Conservation (phyloP, 2,329 filamentous ascomycete genomes). For the Trichoderma arundinaceum region DNA sequence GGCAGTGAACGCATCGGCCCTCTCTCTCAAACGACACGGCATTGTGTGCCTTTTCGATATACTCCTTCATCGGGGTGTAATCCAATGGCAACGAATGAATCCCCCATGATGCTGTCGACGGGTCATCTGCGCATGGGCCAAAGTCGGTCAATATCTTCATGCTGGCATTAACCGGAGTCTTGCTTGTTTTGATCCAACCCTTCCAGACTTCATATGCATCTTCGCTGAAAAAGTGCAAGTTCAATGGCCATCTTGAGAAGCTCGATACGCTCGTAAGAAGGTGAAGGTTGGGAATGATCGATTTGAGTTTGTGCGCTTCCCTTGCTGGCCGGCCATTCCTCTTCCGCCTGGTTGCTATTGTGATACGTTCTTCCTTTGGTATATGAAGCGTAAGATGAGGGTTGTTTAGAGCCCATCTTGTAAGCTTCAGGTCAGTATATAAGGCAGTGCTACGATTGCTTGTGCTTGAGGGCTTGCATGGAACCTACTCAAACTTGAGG, state of each 20-base stretch:
- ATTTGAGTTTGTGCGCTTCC: constrained; percentile 61
- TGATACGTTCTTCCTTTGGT: constrained; percentile 64
- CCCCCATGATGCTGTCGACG: constrained; percentile 46
- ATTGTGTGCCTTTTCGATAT: constrained; percentile 61
- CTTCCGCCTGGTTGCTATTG: constrained; percentile 57
- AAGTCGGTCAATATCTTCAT: constrained; percentile 66
- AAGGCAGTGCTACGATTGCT: not conserved
- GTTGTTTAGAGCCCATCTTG: constrained; percentile 90
- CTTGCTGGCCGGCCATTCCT: constrained; percentile 57
- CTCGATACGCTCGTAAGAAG: constrained; percentile 78
- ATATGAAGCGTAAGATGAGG: constrained; percentile 82
- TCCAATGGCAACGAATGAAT: constrained; percentile 62
- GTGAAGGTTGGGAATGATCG: constrained; percentile 80
- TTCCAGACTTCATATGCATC: constrained; percentile 75
- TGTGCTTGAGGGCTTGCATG: not conserved
- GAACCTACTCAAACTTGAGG: constrained; percentile 85
- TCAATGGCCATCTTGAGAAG: constrained; percentile 83
- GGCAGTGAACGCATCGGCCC: constrained; percentile 61
- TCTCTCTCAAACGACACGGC: constrained; percentile 62
- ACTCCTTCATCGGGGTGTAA: constrained; percentile 58
- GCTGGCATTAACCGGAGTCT: constrained; percentile 53
- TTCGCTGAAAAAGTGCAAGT: constrained; percentile 75
- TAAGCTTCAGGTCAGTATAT: constrained; percentile 19
- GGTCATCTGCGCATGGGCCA: constrained; percentile 37
- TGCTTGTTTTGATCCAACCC: constrained; percentile 57